Percentiles rank a stretch among this genome's conserved stretches.
These are phyloP conservation scores for Fraxinus angustifolia DNA, from an alignment of 305 asterid species.

Conservation along the genomic window DNA sequence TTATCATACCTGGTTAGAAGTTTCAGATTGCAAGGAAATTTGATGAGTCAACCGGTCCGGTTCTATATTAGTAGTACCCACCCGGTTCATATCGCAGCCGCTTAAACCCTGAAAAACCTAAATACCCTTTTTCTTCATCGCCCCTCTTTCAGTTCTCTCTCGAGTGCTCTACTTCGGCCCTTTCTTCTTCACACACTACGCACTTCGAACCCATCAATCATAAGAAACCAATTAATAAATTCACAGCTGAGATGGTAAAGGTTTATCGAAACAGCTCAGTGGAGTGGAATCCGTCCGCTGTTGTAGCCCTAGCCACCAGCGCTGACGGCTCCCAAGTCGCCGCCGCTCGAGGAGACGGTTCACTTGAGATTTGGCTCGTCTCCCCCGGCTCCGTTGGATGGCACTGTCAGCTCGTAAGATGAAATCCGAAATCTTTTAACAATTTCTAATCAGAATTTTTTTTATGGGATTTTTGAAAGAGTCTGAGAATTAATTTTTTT, in stretches of 20 bases:
- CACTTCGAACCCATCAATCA: neutral
- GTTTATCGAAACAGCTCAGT: slow-evolving; percentile 55
- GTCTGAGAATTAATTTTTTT: slow-evolving; percentile 1
- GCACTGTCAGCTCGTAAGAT: slow-evolving; percentile 95
- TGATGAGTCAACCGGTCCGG: neutral
- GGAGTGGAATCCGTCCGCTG: slow-evolving; percentile 85
- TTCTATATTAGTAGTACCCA: neutral
- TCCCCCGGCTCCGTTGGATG: slow-evolving; percentile 98
- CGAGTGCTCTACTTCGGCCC: neutral
- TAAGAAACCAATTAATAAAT: neutral
- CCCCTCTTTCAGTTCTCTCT: slow-evolving; percentile 1
- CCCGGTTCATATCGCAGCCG: neutral
- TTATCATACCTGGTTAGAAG: too few relatives aligned
- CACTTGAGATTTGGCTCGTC: slow-evolving; percentile 98
- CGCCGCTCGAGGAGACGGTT: slow-evolving; percentile 86
- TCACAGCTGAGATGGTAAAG: slow-evolving; percentile 41
- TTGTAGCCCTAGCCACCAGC: slow-evolving; percentile 91
- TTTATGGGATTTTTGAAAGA: neutral
- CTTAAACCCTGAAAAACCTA: slow-evolving; percentile 19
- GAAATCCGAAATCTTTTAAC: neutral
- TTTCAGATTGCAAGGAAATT: too few relatives aligned
- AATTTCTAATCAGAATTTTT: neutral
- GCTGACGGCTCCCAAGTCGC: slow-evolving; percentile 87
- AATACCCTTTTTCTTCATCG: neutral
- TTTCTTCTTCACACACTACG: neutral